Evolutionary conservation across 169 alveolate genomes (phyloP), one percentile per base, ranked within the genome.

Genomic region (Plasmodium vinckei): DNA sequence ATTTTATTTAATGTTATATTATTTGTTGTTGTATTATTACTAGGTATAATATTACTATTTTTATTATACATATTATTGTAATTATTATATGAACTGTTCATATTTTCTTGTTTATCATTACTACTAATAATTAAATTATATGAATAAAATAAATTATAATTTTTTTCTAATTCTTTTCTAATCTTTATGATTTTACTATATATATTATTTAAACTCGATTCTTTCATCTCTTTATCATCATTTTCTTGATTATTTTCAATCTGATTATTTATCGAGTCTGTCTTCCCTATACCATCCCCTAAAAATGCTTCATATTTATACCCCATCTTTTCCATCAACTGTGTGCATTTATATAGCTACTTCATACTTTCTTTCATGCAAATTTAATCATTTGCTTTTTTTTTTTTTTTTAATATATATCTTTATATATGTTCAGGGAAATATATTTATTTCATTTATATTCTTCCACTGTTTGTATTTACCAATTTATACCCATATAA

Each of bases 1-100:
- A 77, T 77, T 65, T 77, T 77, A 23, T 77, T 77, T 77, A 77
- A 57, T 5, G 89, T 77, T 23, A 77, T 64, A 65, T 77, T 77
- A 64, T 77, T 77, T 56, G 27, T n/a, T 15, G 79, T 44, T 64
- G 64, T 77, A 15, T 39, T 68, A 44, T 63, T 64, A n/a, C 15
- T 25, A 44, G 44, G 51, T n/a, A 64, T 12, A 49, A 59, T 17
- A 46, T 77, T 77, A 77, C 33, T 64, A 53, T 71, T 68, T 64
- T 51, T 56, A 33, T 33, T 33, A 21, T 77, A 64, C 39, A 77
- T 25, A 27, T 73, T 63, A 19, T 51, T 15, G 46, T 77, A 59
- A 65, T 42, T 77, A 19, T 59, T 25, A 12, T 21, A 47, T 5
- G 15, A 17, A 19, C 15, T 75, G 39, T 49, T 15, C 23, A 49